Evolutionary conservation across 176 grass and related monocot genomes (phyloP).

Genomic region (Dendrocalamus sinicus): DNA sequence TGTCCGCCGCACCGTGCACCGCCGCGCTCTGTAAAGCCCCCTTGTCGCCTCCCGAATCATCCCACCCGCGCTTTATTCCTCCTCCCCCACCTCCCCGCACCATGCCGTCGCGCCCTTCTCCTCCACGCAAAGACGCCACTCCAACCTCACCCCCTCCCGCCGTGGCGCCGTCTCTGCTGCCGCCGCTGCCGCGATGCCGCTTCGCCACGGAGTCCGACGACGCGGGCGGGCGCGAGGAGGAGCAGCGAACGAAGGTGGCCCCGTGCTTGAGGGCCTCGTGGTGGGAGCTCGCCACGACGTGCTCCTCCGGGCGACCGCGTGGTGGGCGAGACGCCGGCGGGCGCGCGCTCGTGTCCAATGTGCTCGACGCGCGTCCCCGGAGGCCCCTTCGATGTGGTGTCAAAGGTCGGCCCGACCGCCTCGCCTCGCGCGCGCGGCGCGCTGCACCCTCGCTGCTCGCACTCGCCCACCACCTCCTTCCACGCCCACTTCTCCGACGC

Average conservation of each 20-base stretch:
- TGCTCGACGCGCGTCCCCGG: slow-evolving; percentile 68
- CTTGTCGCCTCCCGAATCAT: slow-evolving; percentile 36
- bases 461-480: slow-evolving; percentile 71
- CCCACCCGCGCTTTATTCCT: slow-evolving; percentile 53
- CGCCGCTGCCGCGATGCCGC: slow-evolving; percentile 18
- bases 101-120: slow-evolving; percentile 48
- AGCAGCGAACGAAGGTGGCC: background rate
- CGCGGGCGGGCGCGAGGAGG: background rate
- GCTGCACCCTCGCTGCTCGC: slow-evolving; percentile 33
- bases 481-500: slow-evolving; percentile 76
- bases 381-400: slow-evolving; percentile 50
- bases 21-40: slow-evolving; percentile 52
- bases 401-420: slow-evolving; percentile 77
- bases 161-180: slow-evolving; percentile 31
- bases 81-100: slow-evolving; percentile 6
- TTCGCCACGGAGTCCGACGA: slow-evolving; percentile 31
- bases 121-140: background rate
- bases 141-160: background rate
- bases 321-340: slow-evolving; percentile 85
- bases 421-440: slow-evolving; percentile 48
- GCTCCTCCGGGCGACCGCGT: slow-evolving; percentile 58
- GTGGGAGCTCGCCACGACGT: slow-evolving; percentile 99
- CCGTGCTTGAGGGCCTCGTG: slow-evolving; percentile 49
- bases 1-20: slow-evolving; percentile 15
- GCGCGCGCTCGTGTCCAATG: slow-evolving; percentile 86